Base-by-base conservation (phyloP, 2,329 filamentous ascomycete genomes). In the Beauveria asiatica region DNA sequence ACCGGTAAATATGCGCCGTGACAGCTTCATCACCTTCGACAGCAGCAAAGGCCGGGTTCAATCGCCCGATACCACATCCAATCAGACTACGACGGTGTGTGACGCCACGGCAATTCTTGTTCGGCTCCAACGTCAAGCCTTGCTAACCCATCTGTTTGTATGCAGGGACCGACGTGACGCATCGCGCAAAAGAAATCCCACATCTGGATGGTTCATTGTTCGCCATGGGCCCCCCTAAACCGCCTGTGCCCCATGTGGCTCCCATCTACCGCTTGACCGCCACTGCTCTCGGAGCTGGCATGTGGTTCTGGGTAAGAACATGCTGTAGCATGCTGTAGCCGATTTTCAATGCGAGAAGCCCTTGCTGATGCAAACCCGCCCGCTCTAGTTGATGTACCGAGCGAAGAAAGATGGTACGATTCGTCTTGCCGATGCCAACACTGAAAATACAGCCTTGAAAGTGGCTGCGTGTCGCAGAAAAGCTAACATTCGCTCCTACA, bases 281-380 rank as follows among this genome's bases (percentile, higher is more conserved):
- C 51, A 97, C 91, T 49, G 90, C 87, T 63, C 81, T 99, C 64
- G 90, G 92, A 67, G 94, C 94, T 59, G 90, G 89, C 78, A 99
- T 97, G 94, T 99, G 94, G 94, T 97, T 99, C 78, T 99, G 94
- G 75, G 92, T 97, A 84, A 72, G 88, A 80, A 8, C 19, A 25
- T 9, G 13, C 21, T 5, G 7, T 21, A n/a, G 1, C 19, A 25
- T 9, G 13, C 21, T 5, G 7, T 21, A n/a, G 1, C 21, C 30
- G 19, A n/a, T 0, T 33, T 49, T 10, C 17, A 39, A 30, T 39
- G 8, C 27, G 30, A 53, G 60, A 42, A 30, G 1, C 39, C 11
- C 21, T 56, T 37, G n/a, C 56, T 62, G 39, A 63, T 25, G n/a
- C 16, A 37, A 21, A 19, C 60, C 48, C 30, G 33, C 33, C 33